A percentile compares a stretch with the other conserved stretches of the same genome.
Evolutionary conservation across 768 basidiomycete species (phyloP).

Genomic region (Mycena kentingensis): DNA sequence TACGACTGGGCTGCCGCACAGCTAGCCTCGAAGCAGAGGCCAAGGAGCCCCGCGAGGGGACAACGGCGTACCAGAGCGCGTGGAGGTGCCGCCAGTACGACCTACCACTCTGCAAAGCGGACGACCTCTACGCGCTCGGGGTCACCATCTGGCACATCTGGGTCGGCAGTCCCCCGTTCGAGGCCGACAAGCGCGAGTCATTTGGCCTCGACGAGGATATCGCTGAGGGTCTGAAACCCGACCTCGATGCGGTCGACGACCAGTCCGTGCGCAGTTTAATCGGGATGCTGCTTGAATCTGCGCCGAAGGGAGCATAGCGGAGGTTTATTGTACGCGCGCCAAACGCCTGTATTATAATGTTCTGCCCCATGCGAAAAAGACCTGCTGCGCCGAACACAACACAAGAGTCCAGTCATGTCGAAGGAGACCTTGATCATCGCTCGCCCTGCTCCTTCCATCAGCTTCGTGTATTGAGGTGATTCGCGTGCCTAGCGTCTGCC

Average conservation of each 20-base stretch:
- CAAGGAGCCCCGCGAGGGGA: background rate
- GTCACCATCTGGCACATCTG: slow-evolving; percentile 29
- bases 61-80: slow-evolving; percentile 16
- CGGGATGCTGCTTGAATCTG: background rate
- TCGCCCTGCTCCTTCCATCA: too few species aligned
- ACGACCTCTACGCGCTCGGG: slow-evolving; percentile 30
- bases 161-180: slow-evolving; percentile 24
- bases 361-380: too few species aligned
- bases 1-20: slow-evolving; percentile 18
- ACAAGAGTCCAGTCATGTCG: too few species aligned
- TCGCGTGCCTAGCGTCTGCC: too few species aligned
- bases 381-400: too few species aligned
- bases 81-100: slow-evolving; percentile 5
- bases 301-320: too few species aligned
- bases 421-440: too few species aligned
- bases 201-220: slow-evolving; percentile 12
- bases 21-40: slow-evolving; percentile 13
- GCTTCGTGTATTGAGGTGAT: too few species aligned
- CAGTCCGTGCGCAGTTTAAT: slow-evolving; percentile 15
- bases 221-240: slow-evolving; percentile 20
- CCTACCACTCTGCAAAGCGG: slow-evolving; percentile 20
- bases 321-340: too few species aligned
- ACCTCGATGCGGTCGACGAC: slow-evolving; percentile 24
- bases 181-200: slow-evolving; percentile 18
- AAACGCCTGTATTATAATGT: too few species aligned